phyloP scores from a whole-genome alignment of 164 flowering plant genomes.

The Annona squamosa region DNA sequence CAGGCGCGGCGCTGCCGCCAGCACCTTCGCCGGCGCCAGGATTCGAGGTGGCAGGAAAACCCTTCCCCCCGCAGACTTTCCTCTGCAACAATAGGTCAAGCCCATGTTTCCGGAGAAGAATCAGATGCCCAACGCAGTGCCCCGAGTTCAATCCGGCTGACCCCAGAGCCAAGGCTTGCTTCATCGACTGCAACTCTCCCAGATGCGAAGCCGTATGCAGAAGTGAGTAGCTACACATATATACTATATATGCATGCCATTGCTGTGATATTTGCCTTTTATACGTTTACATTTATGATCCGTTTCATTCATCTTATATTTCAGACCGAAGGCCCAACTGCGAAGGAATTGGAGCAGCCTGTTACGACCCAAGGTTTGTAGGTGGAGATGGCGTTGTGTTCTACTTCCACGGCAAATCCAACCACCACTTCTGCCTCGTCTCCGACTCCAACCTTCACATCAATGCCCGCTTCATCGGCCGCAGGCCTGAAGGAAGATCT shows the following conservation, averaged over 20 bases:
- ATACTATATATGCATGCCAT: neutral
- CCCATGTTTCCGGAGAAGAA: conserved; percentile 10
- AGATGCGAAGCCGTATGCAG: conserved; percentile 27
- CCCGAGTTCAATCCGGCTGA: conserved; percentile 22
- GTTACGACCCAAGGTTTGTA: conserved; percentile 36
- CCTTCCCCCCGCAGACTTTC: conserved; percentile 17
- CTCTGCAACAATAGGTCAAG: conserved; percentile 7
- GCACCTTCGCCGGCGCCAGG: conserved; percentile 12
- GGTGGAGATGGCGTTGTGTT: conserved; percentile 38
- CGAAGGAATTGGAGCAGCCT: conserved; percentile 30
- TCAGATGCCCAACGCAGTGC: conserved; percentile 24
- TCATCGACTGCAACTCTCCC: conserved; percentile 23
- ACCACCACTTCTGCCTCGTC: conserved; percentile 27
- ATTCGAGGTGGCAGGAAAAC: conserved; percentile 18
- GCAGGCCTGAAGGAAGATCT: conserved; percentile 26
- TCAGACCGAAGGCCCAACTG: conserved; percentile 31
- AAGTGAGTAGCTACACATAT: conserved; percentile 10
- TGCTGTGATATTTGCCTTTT: neutral
- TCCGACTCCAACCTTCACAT: conserved; percentile 35
- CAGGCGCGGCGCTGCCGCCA: neutral
- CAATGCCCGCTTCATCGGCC: conserved; percentile 38
- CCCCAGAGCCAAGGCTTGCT: conserved; percentile 25
- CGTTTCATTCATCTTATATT: neutral
- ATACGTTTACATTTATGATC: neutral
- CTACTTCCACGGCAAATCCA: conserved; percentile 37